Conservation (phyloP, 148 eudicot species). For the Fagopyrum tataricum region DNA sequence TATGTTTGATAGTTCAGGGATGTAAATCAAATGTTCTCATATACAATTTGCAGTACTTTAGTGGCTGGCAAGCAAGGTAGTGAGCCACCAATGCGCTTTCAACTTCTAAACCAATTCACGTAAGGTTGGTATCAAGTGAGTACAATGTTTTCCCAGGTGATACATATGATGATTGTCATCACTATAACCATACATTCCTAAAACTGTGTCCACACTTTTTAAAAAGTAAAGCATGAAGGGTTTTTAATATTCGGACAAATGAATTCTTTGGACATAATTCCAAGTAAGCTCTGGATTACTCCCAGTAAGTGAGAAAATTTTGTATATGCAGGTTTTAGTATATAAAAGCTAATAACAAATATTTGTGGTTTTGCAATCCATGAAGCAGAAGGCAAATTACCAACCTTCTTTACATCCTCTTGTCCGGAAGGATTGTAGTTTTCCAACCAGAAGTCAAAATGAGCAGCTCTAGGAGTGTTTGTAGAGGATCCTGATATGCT, state of each 20-base stretch:
- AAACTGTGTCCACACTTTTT: background rate
- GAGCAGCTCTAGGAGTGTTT: conserved; percentile 50
- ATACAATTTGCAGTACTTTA: background rate
- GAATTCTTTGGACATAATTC: background rate
- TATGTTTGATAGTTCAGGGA: background rate
- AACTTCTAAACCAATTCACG: background rate
- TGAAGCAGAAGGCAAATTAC: conserved; percentile 11
- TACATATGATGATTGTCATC: background rate
- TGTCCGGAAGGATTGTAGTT: conserved; percentile 39
- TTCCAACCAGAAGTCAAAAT: conserved; percentile 55
- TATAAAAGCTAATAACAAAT: background rate
- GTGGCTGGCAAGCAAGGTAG: background rate
- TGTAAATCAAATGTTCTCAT: background rate
- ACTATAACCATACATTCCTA: background rate
- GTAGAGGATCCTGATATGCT: conserved; percentile 52
- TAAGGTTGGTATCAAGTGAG: background rate
- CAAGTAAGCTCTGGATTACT: background rate
- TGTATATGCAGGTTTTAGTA: background rate
- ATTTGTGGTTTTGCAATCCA: background rate
- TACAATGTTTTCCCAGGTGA: background rate
- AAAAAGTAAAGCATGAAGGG: background rate
- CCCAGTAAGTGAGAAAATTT: background rate
- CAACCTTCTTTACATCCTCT: conserved; percentile 50
- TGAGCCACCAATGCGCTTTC: background rate
- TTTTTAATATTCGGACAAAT: background rate